phyloP scores from a whole-genome alignment of 2,329 filamentous ascomycete species.

The Huntiella moniliformis region DNA sequence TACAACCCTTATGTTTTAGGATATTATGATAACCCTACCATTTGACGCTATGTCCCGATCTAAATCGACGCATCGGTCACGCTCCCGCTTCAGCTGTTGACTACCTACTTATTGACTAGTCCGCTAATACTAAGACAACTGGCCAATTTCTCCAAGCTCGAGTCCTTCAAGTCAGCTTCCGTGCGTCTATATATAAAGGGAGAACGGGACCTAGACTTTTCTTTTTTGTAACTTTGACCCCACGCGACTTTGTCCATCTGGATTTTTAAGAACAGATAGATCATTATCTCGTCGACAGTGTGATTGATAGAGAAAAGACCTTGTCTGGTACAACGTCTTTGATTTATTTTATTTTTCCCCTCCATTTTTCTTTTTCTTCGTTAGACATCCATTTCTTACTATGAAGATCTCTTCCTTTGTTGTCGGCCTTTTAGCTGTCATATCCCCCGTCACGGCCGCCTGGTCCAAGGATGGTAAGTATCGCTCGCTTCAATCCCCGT shows the following conservation, averaged over 20 bases:
- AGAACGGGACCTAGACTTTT: neutral
- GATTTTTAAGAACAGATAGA: no score
- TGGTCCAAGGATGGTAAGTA: slow-evolving; percentile 71
- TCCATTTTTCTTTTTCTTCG: neutral
- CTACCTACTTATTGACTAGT: no score
- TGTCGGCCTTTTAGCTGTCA: slow-evolving; percentile 48
- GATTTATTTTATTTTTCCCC: neutral
- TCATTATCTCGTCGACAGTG: no score
- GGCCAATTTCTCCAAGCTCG: no score
- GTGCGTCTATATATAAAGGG: neutral
- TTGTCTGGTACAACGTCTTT: slow-evolving; percentile 1
- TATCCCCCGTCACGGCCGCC: slow-evolving; percentile 48
- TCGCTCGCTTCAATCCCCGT: neutral
- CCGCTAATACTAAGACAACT: no score
- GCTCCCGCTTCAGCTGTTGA: no score
- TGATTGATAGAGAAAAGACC: no score
- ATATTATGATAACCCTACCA: neutral
- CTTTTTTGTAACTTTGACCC: neutral
- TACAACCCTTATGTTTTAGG: neutral
- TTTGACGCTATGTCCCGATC: neutral
- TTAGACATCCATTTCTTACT: no score
- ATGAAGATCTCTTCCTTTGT: slow-evolving; percentile 57
- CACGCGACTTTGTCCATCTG: no score
- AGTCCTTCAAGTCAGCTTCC: neutral
- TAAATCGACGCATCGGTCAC: no score